Percentiles rank a stretch among this genome's conserved stretches.
These are phyloP conservation scores for Raffaelea albimanens DNA, from an alignment of 2,329 filamentous ascomycete species.

Conservation along the genomic window DNA sequence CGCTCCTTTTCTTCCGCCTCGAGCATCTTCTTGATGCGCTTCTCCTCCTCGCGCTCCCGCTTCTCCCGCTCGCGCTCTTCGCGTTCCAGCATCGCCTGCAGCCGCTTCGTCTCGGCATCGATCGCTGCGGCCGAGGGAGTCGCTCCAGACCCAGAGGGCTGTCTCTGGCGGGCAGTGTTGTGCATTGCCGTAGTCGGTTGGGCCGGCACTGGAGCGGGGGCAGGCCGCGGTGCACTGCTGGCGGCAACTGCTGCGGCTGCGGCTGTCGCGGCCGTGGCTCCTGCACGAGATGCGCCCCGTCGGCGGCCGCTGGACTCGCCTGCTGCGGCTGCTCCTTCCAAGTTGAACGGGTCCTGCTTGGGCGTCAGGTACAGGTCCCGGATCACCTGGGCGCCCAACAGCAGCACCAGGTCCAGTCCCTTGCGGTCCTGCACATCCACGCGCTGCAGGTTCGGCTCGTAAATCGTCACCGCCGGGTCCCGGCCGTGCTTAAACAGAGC, in stretches of 20 bases:
- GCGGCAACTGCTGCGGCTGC: constrained; percentile 8
- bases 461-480: constrained; percentile 65
- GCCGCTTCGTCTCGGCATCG: constrained; percentile 68
- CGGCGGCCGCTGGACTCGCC: not conserved
- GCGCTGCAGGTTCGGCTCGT: constrained; percentile 83
- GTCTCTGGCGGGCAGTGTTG: constrained; percentile 15
- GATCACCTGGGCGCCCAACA: constrained; percentile 54
- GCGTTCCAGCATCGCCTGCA: constrained; percentile 48
- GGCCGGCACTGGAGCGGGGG: constrained; percentile 15
- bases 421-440: constrained; percentile 93
- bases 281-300: constrained; percentile 3
- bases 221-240: not conserved
- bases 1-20: constrained; percentile 56
- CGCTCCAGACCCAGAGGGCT: not conserved
- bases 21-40: constrained; percentile 55
- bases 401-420: constrained; percentile 75
- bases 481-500: constrained; percentile 67
- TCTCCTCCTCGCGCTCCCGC: constrained; percentile 45
- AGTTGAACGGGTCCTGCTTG: constrained; percentile 70
- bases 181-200: not conserved
- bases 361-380: constrained; percentile 56
- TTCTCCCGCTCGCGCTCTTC: constrained; percentile 44
- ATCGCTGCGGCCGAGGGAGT: constrained; percentile 32
- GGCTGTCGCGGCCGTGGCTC: constrained; percentile 6
- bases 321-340: constrained; percentile 33